These are phyloP conservation scores for Phaeosphaeriaceae sp. DNA, from an alignment of 2,329 filamentous ascomycete species.

Conservation along the genomic window DNA sequence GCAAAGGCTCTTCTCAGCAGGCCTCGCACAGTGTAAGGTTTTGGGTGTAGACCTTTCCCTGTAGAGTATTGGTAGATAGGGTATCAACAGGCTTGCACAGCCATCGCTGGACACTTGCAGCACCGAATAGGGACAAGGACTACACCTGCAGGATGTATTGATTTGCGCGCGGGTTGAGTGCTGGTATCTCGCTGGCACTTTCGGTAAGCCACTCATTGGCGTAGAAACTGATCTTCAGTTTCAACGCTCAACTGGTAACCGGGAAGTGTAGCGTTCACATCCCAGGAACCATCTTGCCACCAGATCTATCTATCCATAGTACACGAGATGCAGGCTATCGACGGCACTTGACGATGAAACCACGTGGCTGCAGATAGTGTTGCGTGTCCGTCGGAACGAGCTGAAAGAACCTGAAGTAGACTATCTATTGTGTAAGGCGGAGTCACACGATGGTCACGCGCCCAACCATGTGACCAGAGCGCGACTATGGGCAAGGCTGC, in stretches of 20 bases:
- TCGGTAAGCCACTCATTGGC: slow-evolving; percentile 14
- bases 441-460: slow-evolving; percentile 15
- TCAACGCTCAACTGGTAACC: slow-evolving; percentile 11
- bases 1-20: slow-evolving; percentile 13
- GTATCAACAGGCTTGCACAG: not conserved
- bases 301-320: slow-evolving; percentile 22
- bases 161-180: slow-evolving; percentile 1
- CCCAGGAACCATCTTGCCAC: slow-evolving; percentile 22
- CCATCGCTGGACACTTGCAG: slow-evolving; percentile 3
- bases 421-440: not conserved
- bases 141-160: slow-evolving; percentile 13
- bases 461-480: slow-evolving; percentile 21
- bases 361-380: slow-evolving; percentile 15
- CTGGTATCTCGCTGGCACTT: slow-evolving; percentile 4
- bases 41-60: slow-evolving; percentile 19
- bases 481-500: slow-evolving; percentile 18
- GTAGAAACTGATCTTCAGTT: slow-evolving; percentile 12
- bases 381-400: slow-evolving; percentile 26
- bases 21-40: slow-evolving; percentile 4
- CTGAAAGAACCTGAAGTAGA: slow-evolving; percentile 17
- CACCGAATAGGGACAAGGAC: slow-evolving; percentile 6
- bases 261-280: slow-evolving; percentile 6
- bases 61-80: slow-evolving; percentile 5
- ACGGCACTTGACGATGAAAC: slow-evolving; percentile 6
- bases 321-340: slow-evolving; percentile 14